These are phyloP conservation scores for Eucalyptus polyanthemos DNA, from an alignment of 345 rosid genomes.

Conservation along the genomic window DNA sequence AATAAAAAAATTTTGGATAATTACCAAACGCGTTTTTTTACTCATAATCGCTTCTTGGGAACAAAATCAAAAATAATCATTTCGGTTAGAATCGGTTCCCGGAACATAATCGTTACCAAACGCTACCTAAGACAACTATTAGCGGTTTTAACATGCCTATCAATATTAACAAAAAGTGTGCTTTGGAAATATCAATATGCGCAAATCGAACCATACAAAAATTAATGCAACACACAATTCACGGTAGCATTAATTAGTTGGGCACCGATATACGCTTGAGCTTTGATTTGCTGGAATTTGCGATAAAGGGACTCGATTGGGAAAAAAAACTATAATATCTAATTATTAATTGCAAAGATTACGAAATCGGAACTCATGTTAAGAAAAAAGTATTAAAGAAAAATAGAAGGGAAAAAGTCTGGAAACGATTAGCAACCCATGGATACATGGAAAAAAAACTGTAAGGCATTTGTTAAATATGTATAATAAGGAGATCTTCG, in stretches of 20 bases:
- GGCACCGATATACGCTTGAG: background rate
- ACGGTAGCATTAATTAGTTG: background rate
- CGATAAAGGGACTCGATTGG: background rate
- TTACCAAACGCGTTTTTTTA: no score
- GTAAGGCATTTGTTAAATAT: background rate
- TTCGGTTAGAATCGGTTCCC: rapidly evolving
- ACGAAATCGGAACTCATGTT: background rate
- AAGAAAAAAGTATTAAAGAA: background rate
- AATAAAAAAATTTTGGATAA: no score
- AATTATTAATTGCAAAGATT: background rate
- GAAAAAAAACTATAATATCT: background rate
- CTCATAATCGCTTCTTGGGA: rapidly evolving
- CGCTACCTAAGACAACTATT: no score
- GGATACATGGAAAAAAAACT: background rate
- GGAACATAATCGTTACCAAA: no score
- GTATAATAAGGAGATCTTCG: background rate
- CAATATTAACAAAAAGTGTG: background rate
- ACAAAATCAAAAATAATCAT: no score
- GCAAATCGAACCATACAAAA: background rate
- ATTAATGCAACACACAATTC: background rate
- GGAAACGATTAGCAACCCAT: background rate
- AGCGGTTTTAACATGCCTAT: background rate
- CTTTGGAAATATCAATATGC: background rate
- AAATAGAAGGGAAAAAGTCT: background rate
- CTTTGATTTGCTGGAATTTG: background rate